Evolutionary conservation across 495 filamentous ascomycete species (phyloP), one percentile per base, ranked within the genome.

Genomic region (Penicillium daleae): DNA sequence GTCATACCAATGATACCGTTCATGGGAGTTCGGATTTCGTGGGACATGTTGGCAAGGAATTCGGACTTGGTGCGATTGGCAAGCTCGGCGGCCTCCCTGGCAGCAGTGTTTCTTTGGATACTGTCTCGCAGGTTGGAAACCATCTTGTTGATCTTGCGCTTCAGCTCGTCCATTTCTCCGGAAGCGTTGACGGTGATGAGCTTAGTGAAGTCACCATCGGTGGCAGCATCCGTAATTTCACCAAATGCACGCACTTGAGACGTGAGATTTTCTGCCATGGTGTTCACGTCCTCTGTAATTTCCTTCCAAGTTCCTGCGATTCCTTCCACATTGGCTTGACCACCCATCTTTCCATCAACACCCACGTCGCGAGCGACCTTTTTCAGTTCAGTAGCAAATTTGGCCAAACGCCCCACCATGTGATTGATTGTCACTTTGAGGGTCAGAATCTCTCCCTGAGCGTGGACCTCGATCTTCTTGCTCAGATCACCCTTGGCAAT

Each of bases 141-240:
- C 95, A 99, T 99, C 79, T 95, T 91, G 68, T 98, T 99, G 82
- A 99, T 99, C 81, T 98, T 98, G 56, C 92, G 88, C 78, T 99
- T 99, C 71, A 99, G 83, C 69, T 97, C 94, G 78, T 97, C 96
- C 95, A 99, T 98, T 76, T 99, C 95, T 61, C 95, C 95, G 6
- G 94, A 97, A 27, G 95, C 96, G 72, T 97, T 94, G 49, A 99
- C 94, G n/a, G 93, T 96, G 67, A 99, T 96, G 46, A 96, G 85
- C 68, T 97, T 93, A 31, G 92, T 94, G 76, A 99, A 98, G 76
- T 99, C 92, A 59, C 95, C 95, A 67, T 96, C 93, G 49, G 92
- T 97, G 33, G 95, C 95, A 12, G 94, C 92, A 77, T 96, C 96
- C 21, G 95, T 97, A 61, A 99, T 98, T 68, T 97, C 96, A 58